Conservation (phyloP, 225 moss, liverwort and hornwort species). For the Pseudoscleropodium purum region DNA sequence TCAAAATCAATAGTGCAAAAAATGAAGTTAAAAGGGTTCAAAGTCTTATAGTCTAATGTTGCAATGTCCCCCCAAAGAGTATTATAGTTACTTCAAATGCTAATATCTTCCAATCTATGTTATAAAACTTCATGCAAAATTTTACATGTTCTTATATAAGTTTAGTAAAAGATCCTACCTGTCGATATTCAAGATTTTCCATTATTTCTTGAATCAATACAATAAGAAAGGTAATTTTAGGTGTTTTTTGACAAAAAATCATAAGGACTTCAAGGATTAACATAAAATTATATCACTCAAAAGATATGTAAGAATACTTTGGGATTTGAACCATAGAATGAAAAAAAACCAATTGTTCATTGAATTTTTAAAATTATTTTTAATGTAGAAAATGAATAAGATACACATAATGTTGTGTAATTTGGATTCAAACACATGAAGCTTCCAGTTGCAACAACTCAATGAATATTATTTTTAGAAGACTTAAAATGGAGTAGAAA, state of each 20-base stretch:
- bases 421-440: not conserved
- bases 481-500: not conserved
- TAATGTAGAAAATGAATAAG: not conserved
- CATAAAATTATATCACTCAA: not conserved
- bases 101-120: no score
- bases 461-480: not conserved
- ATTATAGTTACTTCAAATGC: no score
- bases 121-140: no score
- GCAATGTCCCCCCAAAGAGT: no score
- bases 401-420: not conserved
- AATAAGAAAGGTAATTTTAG: not conserved
- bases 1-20: not conserved
- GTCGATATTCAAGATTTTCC: no score
- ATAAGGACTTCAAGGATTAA: not conserved
- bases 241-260: no score
- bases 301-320: not conserved
- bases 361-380: not conserved
- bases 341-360: not conserved
- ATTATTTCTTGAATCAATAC: accelerated
- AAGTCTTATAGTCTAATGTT: no score
- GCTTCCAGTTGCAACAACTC: not conserved
- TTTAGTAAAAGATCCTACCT: no score
- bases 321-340: not conserved
- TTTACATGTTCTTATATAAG: no score
- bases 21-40: no score